Base-by-base conservation (phyloP, 257 asterid species). In the Rehmannia glutinosa region DNA sequence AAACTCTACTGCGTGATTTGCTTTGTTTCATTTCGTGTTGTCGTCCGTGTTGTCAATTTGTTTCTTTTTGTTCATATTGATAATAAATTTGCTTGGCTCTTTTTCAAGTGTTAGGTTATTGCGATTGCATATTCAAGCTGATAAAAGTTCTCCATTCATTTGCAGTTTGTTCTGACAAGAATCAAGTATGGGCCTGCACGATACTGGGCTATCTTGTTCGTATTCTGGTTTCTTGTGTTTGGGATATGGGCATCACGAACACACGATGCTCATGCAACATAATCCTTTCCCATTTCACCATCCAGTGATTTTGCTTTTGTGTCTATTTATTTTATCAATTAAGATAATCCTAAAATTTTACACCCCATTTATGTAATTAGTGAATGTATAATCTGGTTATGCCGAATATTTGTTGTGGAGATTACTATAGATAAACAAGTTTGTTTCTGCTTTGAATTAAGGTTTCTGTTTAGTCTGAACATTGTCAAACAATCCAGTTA, bases 181-280 rank as follows among this genome's bases (percentile, higher is more conserved):
- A 85, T 89, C 76, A 87, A 83, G 82, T 89, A 89, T 45, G 98
- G 98, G 43, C 96, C 96, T 66, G 98, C 98, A 55, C 91, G 98
- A n/a, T 92, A 92, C 76, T 92, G 98, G 98, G 95, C 97, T 0
- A 89, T 92, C 81, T 77, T 92, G 82, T 92, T 92, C 24, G 92
- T 92, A 21, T 92, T 92, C 86, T 92, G 98, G 96, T 89, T 92
- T 80, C 96, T 92, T 53, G 98, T 89, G 66, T 92, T 92, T 51
- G 95, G 92, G 61, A 87, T 89, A 78, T 92, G 98, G 97, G 98
- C 98, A 53, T 89, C 97, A 51, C 81, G 98, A 73, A 87, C 96
- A 11, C 98, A 87, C 20, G 81, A 76, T 35, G 73, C 88, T 77
- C 97, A 86, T 73, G 70, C 90, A 32, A 77, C 89, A 12, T 91